A percentile compares a stretch with the other conserved stretches of the same genome.
Conservation (phyloP, 2,329 filamentous ascomycete species). For the Bipolaris victoriae region DNA sequence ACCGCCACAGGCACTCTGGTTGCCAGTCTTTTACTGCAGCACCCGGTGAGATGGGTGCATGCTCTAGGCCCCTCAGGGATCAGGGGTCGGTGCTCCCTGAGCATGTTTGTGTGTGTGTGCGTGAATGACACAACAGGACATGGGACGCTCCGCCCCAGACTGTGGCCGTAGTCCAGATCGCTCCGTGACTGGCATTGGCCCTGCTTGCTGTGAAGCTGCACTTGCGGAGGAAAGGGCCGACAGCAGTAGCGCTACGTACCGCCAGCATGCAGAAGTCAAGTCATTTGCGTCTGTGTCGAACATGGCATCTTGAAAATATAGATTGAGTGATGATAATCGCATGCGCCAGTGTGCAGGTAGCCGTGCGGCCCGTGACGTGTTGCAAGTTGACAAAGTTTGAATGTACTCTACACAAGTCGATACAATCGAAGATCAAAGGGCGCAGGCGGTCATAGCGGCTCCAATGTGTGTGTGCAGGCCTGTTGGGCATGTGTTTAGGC, state of each 20-base stretch:
- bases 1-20: slow-evolving; percentile 14
- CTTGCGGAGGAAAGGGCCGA: slow-evolving; percentile 21
- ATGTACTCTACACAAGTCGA: not conserved
- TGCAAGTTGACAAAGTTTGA: slow-evolving; percentile 16
- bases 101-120: slow-evolving; percentile 10
- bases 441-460: not conserved
- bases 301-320: slow-evolving; percentile 16
- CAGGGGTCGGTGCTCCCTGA: not conserved
- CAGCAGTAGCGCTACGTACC: slow-evolving; percentile 27
- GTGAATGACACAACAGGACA: slow-evolving; percentile 14
- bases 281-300: slow-evolving; percentile 8
- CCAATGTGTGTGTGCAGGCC: not conserved
- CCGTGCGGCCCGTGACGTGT: slow-evolving; percentile 27
- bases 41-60: not conserved
- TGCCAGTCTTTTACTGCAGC: slow-evolving; percentile 4
- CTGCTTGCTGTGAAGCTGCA: slow-evolving; percentile 17
- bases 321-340: slow-evolving; percentile 18
- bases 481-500: slow-evolving; percentile 30
- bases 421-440: not conserved
- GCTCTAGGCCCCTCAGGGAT: not conserved
- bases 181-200: slow-evolving; percentile 28
- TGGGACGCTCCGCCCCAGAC: slow-evolving; percentile 29
- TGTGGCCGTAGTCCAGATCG: slow-evolving; percentile 27
- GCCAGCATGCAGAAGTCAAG: slow-evolving; percentile 25
- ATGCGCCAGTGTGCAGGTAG: slow-evolving; percentile 25